phyloP scores from a whole-genome alignment of 805 yeast genomes.

The Hanseniaspora lachancei region DNA sequence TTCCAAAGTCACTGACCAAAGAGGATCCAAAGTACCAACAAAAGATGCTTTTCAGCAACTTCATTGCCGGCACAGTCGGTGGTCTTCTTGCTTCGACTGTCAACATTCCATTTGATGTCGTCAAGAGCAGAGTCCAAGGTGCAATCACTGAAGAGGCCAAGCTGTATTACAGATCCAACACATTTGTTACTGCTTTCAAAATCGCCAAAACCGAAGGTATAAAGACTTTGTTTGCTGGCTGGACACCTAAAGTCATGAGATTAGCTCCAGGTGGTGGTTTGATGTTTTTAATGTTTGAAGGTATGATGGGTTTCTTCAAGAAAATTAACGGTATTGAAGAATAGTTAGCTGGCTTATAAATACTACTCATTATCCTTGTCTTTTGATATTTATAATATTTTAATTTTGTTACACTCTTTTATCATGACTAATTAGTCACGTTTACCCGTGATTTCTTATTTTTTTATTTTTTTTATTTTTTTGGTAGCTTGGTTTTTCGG shows the following conservation, averaged over 20 bases:
- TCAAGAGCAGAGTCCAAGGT: conserved; percentile 86
- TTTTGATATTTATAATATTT: neutral
- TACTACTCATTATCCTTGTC: neutral
- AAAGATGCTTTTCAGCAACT: conserved; percentile 39
- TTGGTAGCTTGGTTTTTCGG: neutral
- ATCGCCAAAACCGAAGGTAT: conserved; percentile 66
- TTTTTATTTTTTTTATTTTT: neutral
- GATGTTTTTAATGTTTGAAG: conserved; percentile 86
- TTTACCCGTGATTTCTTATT: neutral
- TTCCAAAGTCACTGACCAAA: conserved; percentile 64
- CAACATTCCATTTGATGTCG: conserved; percentile 96
- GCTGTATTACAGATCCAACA: conserved; percentile 85
- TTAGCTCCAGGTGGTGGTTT: conserved; percentile 99
- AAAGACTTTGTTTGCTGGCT: conserved; percentile 84
- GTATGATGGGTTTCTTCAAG: conserved; percentile 89
- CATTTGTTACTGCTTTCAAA: conserved; percentile 54
- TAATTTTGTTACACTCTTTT: neutral
- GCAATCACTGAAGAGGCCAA: conserved; percentile 59
- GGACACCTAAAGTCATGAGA: conserved; percentile 91
- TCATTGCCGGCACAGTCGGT: conserved; percentile 88
- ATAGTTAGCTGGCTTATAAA: neutral
- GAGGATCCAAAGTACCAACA: conserved; percentile 51
- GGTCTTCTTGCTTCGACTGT: conserved; percentile 92
- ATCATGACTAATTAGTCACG: conserved; percentile 5
- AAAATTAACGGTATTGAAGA: conserved; percentile 3